phyloP scores from a whole-genome alignment of 202 grass and related monocot species.

The Tripidium arundinaceum region DNA sequence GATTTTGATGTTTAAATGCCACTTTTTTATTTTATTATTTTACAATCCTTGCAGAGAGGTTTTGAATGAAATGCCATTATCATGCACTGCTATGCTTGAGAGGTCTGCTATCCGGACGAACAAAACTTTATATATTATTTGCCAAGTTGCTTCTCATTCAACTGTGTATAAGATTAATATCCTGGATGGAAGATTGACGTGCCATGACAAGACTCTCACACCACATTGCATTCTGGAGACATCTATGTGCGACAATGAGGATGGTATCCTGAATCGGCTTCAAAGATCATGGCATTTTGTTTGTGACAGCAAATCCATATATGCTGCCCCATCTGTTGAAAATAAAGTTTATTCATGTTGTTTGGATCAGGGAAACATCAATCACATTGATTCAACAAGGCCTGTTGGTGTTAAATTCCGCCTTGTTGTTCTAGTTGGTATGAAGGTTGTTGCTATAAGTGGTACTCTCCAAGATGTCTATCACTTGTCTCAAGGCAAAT shows the following conservation, averaged over 20 bases:
- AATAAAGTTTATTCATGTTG: background rate
- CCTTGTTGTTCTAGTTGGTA: background rate
- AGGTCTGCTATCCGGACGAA: background rate
- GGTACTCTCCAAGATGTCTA: background rate
- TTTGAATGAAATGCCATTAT: background rate
- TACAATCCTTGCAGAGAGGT: background rate
- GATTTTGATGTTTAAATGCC: background rate
- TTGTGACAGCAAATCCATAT: background rate
- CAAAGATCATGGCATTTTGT: background rate
- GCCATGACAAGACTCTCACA: background rate
- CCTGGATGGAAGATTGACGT: background rate
- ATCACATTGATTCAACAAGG: background rate
- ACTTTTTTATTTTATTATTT: background rate
- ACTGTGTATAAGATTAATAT: conserved; percentile 1
- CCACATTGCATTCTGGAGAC: background rate
- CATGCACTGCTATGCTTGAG: background rate
- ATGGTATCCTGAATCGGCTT: background rate
- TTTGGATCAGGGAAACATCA: background rate
- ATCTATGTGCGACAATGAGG: too few species aligned
- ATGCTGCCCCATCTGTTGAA: background rate
- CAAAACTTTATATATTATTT: background rate
- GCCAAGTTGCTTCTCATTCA: background rate
- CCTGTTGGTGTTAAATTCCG: background rate
- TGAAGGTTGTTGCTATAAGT: background rate
- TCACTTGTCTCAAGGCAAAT: background rate